These are phyloP conservation scores for Brettanomyces custersianus DNA, from an alignment of 805 yeast species.

Conservation along the genomic window DNA sequence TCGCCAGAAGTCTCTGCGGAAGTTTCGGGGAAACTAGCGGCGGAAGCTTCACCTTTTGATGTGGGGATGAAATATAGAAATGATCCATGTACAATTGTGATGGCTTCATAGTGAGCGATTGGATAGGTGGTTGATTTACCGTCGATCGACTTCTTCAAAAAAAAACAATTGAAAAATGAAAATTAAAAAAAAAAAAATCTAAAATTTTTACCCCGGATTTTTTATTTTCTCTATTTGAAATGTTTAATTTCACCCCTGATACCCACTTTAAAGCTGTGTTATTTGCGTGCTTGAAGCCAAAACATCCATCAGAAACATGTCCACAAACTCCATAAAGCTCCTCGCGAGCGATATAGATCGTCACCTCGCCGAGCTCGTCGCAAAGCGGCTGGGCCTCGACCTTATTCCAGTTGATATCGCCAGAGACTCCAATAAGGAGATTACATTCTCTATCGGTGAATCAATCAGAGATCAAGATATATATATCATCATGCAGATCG, in stretches of 20 bases:
- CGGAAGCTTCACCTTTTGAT: conserved; percentile 10
- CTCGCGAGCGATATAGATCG: conserved; percentile 63
- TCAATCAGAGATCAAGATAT: conserved; percentile 89
- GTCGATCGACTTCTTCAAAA: too few species aligned
- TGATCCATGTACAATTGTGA: neutral
- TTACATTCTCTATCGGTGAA: conserved; percentile 81
- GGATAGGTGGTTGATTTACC: too few species aligned
- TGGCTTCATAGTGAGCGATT: too few species aligned
- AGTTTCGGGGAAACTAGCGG: conserved; percentile 11
- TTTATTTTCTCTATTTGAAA: too few species aligned
- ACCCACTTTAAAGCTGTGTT: too few species aligned
- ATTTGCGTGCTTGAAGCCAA: too few species aligned
- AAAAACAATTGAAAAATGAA: too few species aligned
- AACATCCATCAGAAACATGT: conserved; percentile 37
- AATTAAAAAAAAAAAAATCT: too few species aligned
- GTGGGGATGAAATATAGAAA: neutral
- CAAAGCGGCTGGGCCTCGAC: conserved; percentile 45
- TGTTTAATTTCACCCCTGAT: too few species aligned
- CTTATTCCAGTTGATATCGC: conserved; percentile 56
- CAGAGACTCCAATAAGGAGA: conserved; percentile 74
- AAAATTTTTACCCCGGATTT: too few species aligned
- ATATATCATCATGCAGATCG: conserved; percentile 67
- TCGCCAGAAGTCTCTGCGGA: conserved; percentile 9
- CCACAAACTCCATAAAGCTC: conserved; percentile 62
- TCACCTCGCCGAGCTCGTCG: conserved; percentile 61